These are phyloP conservation scores for Paraglomus brasilianum DNA, from an alignment of 192 early-diverging fungal species.

Conservation along the genomic window DNA sequence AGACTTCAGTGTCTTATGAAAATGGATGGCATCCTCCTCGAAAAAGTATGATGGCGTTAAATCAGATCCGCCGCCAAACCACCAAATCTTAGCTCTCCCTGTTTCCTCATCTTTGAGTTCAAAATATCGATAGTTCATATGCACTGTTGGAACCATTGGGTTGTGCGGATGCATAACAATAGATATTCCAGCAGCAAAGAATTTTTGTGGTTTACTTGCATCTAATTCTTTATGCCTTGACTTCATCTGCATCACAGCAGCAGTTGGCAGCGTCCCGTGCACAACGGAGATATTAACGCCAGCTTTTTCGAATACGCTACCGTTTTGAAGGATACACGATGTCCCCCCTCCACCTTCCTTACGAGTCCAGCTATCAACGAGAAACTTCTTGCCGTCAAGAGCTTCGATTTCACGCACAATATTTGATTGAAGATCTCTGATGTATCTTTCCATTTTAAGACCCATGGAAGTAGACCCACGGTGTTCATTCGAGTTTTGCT, in stretches of 20 bases:
- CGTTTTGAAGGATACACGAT: conserved; percentile 88
- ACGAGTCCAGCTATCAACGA: conserved; percentile 80
- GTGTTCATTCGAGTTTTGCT: conserved; percentile 43
- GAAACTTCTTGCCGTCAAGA: conserved; percentile 64
- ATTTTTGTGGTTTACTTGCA: conserved; percentile 59
- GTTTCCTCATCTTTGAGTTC: conserved; percentile 70
- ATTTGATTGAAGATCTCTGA: conserved; percentile 73
- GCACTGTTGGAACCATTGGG: conserved; percentile 93
- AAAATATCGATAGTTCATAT: conserved; percentile 98
- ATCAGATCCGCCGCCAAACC: conserved; percentile 98
- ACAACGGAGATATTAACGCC: conserved; percentile 94
- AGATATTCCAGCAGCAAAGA: conserved; percentile 88
- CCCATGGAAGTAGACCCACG: conserved; percentile 66
- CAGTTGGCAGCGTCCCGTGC: conserved; percentile 75
- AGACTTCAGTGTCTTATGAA: conserved; percentile 87
- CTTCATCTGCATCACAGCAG: conserved; percentile 84
- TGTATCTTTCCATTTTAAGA: conserved; percentile 76
- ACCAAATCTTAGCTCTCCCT: conserved; percentile 71
- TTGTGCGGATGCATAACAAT: conserved; percentile 95
- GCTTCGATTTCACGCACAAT: conserved; percentile 71
- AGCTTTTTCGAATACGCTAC: conserved; percentile 94
- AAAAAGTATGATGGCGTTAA: conserved; percentile 90
- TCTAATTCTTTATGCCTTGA: conserved; percentile 71
- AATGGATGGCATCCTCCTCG: conserved; percentile 89
- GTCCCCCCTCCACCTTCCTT: conserved; percentile 92